These are phyloP conservation scores for Fistulifera solaris DNA, from an alignment of 108 stramenopile species.

Conservation along the genomic window DNA sequence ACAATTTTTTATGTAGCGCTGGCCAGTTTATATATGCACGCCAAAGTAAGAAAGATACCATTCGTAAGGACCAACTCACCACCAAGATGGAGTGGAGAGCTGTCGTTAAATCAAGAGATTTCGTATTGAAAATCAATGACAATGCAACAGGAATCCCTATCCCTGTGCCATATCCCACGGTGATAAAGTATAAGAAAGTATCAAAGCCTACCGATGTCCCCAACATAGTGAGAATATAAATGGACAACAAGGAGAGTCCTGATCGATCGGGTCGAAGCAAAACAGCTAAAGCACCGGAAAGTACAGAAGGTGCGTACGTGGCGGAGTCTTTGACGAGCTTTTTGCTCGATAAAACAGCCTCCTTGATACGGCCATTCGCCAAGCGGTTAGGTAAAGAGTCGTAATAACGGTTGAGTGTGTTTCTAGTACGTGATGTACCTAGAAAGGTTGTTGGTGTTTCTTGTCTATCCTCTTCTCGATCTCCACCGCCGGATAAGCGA, in stretches of 20 bases:
- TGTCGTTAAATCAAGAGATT: neutral
- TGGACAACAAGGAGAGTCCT: conserved; percentile 7
- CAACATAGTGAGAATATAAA: conserved; percentile 31
- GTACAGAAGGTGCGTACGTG: neutral
- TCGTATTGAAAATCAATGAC: conserved; percentile 9
- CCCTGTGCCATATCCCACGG: conserved; percentile 49
- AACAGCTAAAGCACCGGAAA: too few relatives aligned
- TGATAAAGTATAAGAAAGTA: conserved; percentile 49
- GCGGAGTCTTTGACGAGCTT: neutral
- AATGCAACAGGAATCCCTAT: conserved; percentile 25
- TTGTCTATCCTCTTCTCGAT: too few relatives aligned
- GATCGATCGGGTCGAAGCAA: too few relatives aligned
- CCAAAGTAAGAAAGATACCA: conserved; percentile 32
- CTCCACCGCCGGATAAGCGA: too few relatives aligned
- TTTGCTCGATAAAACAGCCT: neutral
- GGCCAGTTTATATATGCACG: conserved; percentile 48
- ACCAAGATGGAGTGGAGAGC: conserved; percentile 32
- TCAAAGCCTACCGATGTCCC: conserved; percentile 51
- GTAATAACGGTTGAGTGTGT: too few relatives aligned
- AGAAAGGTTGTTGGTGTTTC: too few relatives aligned
- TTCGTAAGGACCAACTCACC: conserved; percentile 37
- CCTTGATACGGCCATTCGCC: too few relatives aligned
- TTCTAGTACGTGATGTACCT: too few relatives aligned
- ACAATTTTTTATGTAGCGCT: conserved; percentile 20
- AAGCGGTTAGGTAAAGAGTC: too few relatives aligned